Evolutionary conservation across 1,284 basidiomycete species (phyloP).

Genomic region (Papiliotrema nemorosa): DNA sequence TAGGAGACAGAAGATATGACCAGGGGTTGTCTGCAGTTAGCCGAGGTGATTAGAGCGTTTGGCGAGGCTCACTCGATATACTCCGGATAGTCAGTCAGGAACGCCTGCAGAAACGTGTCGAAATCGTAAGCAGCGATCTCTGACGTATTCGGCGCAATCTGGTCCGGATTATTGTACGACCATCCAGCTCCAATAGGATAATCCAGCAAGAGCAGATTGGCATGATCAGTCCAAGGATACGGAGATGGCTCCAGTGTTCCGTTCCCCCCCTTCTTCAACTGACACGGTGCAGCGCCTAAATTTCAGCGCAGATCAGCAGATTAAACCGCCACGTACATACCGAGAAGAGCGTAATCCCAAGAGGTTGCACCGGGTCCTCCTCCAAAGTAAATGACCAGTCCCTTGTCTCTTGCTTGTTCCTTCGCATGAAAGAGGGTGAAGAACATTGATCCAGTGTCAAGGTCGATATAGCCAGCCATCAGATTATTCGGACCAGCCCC

Average conservation of each 20-base stretch:
- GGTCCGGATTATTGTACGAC: constrained; percentile 8
- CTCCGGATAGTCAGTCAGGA: constrained; percentile 1
- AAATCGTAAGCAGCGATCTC: constrained; percentile 11
- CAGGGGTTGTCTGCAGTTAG: constrained; percentile 10
- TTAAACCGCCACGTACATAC: constrained; percentile 1
- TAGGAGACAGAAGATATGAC: constrained; percentile 12
- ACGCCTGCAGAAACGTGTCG: constrained; percentile 12
- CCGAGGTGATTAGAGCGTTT: neutral
- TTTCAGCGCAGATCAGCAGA: neutral
- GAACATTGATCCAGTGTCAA: constrained; percentile 10
- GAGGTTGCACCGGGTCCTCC: constrained; percentile 13
- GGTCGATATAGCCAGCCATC: constrained; percentile 13
- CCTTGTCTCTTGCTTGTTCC: constrained; percentile 5
- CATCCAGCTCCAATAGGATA: constrained; percentile 14
- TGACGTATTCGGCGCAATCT: constrained; percentile 7
- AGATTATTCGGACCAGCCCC: constrained; percentile 5
- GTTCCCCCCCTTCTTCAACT: constrained; percentile 7
- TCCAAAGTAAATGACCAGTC: constrained; percentile 14
- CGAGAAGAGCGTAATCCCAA: constrained; percentile 18
- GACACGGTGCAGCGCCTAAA: constrained; percentile 15
- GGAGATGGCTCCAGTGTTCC: constrained; percentile 6
- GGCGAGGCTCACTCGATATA: neutral
- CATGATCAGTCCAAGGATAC: constrained; percentile 16
- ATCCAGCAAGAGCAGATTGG: constrained; percentile 13
- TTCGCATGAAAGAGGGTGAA: constrained; percentile 12